Evolutionary conservation across 2,329 filamentous ascomycete genomes (phyloP).

Genomic region (Immersiporthe knoxdaviesiana): DNA sequence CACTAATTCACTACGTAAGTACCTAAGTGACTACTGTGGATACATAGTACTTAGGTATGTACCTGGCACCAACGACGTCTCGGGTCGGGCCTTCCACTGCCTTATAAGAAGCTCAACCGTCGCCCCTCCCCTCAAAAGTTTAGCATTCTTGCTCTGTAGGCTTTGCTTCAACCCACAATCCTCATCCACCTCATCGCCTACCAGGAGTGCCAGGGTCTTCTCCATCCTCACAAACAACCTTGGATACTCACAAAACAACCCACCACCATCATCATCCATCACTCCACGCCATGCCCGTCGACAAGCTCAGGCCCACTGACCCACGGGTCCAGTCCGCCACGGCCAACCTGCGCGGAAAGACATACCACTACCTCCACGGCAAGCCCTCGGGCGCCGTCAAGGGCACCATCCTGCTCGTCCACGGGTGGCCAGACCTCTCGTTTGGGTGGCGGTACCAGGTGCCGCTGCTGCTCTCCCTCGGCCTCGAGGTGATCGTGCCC

Average conservation of each 20-base stretch:
- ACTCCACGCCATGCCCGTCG: constrained; percentile 47
- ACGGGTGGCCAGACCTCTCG: constrained; percentile 82
- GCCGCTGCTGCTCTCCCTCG: constrained; percentile 71
- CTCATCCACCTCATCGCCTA: too few relatives aligned
- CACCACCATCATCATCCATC: background rate
- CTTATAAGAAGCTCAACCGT: background rate
- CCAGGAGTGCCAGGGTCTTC: too few relatives aligned
- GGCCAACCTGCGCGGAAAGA: constrained; percentile 67
- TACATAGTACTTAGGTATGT: too few relatives aligned
- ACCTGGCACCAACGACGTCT: background rate
- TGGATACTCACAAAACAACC: too few relatives aligned
- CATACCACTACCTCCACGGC: constrained; percentile 68
- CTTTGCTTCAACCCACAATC: too few relatives aligned
- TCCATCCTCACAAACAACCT: background rate
- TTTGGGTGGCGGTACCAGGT: constrained; percentile 92
- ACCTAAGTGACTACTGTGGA: background rate
- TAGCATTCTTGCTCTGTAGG: background rate
- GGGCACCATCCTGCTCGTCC: constrained; percentile 51
- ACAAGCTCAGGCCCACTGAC: constrained; percentile 70
- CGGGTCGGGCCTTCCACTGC: background rate
- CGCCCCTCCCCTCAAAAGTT: background rate
- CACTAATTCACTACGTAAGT: background rate
- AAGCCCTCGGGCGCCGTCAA: constrained; percentile 47
- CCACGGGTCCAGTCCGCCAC: constrained; percentile 66
- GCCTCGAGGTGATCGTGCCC: constrained; percentile 78